A percentile compares a stretch with the other conserved stretches of the same genome.
Evolutionary conservation across 2,329 filamentous ascomycete genomes (phyloP).

Genomic region (Trichoderma citrinoviride): DNA sequence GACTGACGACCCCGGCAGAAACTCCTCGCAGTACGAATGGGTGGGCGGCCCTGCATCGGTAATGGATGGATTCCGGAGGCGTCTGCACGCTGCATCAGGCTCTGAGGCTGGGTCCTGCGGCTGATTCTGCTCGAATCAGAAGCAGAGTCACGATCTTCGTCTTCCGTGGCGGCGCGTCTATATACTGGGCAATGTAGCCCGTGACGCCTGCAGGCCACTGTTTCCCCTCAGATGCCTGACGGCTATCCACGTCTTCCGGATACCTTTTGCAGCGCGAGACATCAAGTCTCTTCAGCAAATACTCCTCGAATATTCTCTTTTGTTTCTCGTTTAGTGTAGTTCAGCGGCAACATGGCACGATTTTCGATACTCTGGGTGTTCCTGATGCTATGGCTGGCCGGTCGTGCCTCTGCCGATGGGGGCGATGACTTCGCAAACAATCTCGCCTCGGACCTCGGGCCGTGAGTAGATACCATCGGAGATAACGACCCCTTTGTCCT

Average conservation of each 20-base stretch:
- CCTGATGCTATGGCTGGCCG: background rate
- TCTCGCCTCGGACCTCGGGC: conserved; percentile 24
- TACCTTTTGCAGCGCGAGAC: background rate
- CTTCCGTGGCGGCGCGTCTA: too few relatives aligned
- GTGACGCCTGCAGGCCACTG: background rate
- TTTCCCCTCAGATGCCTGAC: background rate
- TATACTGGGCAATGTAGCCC: background rate
- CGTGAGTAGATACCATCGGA: conserved; percentile 5
- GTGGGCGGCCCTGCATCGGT: background rate
- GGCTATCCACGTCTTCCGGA: background rate
- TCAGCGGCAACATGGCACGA: background rate
- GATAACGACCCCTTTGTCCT: background rate
- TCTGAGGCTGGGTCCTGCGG: background rate
- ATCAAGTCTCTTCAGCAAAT: background rate
- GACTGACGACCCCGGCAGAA: background rate
- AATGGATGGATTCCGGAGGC: background rate
- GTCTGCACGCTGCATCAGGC: background rate
- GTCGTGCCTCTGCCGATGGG: conserved; percentile 16
- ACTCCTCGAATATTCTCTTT: too few relatives aligned
- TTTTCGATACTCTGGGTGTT: background rate
- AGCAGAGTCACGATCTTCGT: background rate
- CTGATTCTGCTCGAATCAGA: background rate
- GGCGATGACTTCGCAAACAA: conserved; percentile 28
- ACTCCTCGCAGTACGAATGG: background rate
- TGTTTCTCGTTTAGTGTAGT: background rate